A percentile compares a stretch with the other conserved stretches of the same genome.
phyloP scores from a whole-genome alignment of 2,329 filamentous ascomycete genomes.

The Fusarium anthophilum region DNA sequence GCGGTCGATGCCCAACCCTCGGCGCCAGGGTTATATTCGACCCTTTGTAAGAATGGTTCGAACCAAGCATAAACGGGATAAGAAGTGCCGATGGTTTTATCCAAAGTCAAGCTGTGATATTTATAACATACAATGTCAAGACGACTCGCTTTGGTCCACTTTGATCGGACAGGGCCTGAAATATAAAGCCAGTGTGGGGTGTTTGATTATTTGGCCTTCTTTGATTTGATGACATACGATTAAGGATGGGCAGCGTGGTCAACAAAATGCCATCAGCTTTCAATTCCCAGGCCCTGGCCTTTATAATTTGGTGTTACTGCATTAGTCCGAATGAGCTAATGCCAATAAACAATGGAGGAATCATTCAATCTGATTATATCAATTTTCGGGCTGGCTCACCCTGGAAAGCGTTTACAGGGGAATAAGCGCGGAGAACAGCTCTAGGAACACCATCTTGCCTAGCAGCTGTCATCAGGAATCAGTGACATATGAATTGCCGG shows the following conservation, averaged over 20 bases:
- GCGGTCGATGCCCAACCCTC: background rate
- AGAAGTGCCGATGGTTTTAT: background rate
- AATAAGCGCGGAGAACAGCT: background rate
- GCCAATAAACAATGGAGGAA: background rate
- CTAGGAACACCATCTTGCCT: background rate
- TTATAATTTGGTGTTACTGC: background rate
- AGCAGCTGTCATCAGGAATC: background rate
- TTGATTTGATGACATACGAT: background rate
- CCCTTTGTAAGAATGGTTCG: background rate
- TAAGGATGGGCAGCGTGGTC: background rate
- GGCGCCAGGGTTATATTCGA: background rate
- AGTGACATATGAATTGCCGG: background rate
- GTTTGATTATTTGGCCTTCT: background rate
- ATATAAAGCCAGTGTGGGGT: background rate
- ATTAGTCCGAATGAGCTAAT: background rate
- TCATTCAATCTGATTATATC: background rate
- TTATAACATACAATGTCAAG: background rate
- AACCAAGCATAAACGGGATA: background rate
- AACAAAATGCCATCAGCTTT: background rate
- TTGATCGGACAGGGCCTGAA: background rate
- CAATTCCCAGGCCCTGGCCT: background rate
- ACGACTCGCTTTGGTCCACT: background rate
- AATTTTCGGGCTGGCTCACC: background rate
- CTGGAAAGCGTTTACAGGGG: background rate
- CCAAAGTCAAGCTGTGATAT: background rate